phyloP scores from a whole-genome alignment of 169 alveolate genomes.

The Plasmodium gonderi region DNA sequence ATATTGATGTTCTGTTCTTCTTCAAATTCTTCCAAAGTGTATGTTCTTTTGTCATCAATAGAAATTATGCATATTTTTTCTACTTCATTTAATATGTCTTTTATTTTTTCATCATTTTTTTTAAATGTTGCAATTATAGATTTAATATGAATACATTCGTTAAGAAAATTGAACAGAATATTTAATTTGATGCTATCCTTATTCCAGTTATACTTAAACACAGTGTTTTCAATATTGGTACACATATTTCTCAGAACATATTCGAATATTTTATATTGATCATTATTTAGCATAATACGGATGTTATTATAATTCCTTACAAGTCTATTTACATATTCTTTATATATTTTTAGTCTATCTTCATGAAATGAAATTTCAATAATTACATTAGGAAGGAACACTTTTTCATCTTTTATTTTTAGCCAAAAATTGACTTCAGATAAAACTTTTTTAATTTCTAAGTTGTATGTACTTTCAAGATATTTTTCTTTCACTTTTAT shows the following conservation, averaged over 20 bases:
- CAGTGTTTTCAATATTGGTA: slow-evolving; percentile 48
- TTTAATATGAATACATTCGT: slow-evolving; percentile 51
- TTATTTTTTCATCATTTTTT: slow-evolving; percentile 42
- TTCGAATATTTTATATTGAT: slow-evolving; percentile 71
- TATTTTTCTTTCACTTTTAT: slow-evolving; percentile 57
- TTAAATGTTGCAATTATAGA: slow-evolving; percentile 20
- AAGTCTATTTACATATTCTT: slow-evolving; percentile 72
- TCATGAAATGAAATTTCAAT: slow-evolving; percentile 70
- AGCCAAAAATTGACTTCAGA: slow-evolving; percentile 66
- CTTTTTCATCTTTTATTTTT: slow-evolving; percentile 57
- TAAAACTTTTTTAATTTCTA: slow-evolving; percentile 49
- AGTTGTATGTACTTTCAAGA: slow-evolving; percentile 52
- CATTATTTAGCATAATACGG: slow-evolving; percentile 54
- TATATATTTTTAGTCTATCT: slow-evolving; percentile 60
- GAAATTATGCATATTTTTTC: slow-evolving; percentile 49
- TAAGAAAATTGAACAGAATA: slow-evolving; percentile 31
- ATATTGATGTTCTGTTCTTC: slow-evolving; percentile 70
- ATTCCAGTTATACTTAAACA: slow-evolving; percentile 73
- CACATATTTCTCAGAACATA: slow-evolving; percentile 47
- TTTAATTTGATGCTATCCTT: slow-evolving; percentile 63
- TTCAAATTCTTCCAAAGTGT: slow-evolving; percentile 59
- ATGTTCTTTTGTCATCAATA: slow-evolving; percentile 70
- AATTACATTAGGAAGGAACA: slow-evolving; percentile 65
- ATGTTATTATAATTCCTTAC: slow-evolving; percentile 62
- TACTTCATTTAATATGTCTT: slow-evolving; percentile 49